phyloP scores from a whole-genome alignment of 345 rosid genomes.

The Moringa oleifera region DNA sequence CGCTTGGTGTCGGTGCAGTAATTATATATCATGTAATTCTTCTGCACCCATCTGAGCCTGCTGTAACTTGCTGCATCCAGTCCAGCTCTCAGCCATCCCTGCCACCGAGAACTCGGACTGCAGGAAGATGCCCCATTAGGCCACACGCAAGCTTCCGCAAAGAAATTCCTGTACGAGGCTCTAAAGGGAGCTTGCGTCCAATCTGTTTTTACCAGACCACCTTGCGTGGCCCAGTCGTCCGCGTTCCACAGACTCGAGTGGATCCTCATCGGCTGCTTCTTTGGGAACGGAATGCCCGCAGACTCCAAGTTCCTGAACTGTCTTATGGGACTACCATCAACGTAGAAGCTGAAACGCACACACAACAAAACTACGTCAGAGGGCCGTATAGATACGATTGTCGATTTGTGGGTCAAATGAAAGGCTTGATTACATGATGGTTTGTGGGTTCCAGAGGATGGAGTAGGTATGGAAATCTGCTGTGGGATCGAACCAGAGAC shows the following conservation, averaged over 20 bases:
- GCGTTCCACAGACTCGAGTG: constrained; percentile 63
- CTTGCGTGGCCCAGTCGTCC: constrained; percentile 63
- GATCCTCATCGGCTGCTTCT: constrained; percentile 47
- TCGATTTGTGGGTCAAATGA: not conserved
- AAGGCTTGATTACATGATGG: constrained; percentile 30
- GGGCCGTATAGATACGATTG: no score
- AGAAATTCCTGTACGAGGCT: constrained; percentile 46
- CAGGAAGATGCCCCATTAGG: constrained; percentile 29
- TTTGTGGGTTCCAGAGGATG: constrained; percentile 54
- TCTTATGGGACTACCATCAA: constrained; percentile 54
- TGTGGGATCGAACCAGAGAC: constrained; percentile 62
- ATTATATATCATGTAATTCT: constrained; percentile 48
- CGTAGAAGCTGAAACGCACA: constrained; percentile 34
- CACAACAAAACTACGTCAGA: no score
- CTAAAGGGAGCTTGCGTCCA: constrained; percentile 63
- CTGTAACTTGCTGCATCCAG: constrained; percentile 39
- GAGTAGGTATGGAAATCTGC: constrained; percentile 56
- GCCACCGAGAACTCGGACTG: not conserved
- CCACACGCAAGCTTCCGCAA: constrained; percentile 45
- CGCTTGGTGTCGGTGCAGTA: constrained; percentile 48
- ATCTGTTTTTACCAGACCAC: constrained; percentile 53
- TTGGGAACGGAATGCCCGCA: constrained; percentile 42
- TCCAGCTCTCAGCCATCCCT: constrained; percentile 20
- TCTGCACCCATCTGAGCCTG: constrained; percentile 57
- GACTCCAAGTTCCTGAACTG: constrained; percentile 58